Evolutionary conservation across 345 rosid species (phyloP), one percentile per base, ranked within the genome.

Genomic region (Toxicodendron radicans): DNA sequence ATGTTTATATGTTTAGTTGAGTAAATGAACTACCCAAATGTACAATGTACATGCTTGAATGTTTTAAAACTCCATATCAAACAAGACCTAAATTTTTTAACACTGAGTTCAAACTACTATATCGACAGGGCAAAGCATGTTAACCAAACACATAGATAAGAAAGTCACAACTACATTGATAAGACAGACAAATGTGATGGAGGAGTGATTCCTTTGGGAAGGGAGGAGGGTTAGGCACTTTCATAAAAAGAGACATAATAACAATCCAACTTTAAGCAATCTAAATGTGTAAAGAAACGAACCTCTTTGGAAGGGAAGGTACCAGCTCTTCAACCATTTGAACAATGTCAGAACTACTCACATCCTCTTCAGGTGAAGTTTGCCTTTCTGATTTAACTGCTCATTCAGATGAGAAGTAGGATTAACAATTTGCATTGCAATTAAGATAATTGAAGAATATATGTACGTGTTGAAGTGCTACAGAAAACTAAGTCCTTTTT

Each of bases 281-380:
- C 9, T 1, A 45, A 57, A 24, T 20, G 53, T 0, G 38, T 54
- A 51, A 10, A 65, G 16, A 10, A n/a, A 45, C 16, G 33, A 77
- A 92, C 96, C 94, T 87, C 71, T 77, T 78, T 2, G 87, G 72
- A 66, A 89, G 68, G 45, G 83, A 80, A 27, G 89, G 91, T 59
- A 85, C 41, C 32, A 80, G 66, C 78, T 82, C 83, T 76, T 86
- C 72, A 14, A 85, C 78, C 56, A 56, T 73, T 57, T 73, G 73
- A 66, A 78, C 53, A n/a, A n/a, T n/a, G 46, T 52, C 71, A 0
- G 83, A 53, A 71, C 74, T 78, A 57, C 67, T 69, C 8, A 60
- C 51, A 60, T 83, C 78, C 61, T 76, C 66, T 58, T 78, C 63
- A 7, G 71, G 54, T 59, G 66, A 75, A 65, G 64, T 52, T 57